phyloP scores from a whole-genome alignment of 768 basidiomycete species.

The Sarcomyxa edulis region DNA sequence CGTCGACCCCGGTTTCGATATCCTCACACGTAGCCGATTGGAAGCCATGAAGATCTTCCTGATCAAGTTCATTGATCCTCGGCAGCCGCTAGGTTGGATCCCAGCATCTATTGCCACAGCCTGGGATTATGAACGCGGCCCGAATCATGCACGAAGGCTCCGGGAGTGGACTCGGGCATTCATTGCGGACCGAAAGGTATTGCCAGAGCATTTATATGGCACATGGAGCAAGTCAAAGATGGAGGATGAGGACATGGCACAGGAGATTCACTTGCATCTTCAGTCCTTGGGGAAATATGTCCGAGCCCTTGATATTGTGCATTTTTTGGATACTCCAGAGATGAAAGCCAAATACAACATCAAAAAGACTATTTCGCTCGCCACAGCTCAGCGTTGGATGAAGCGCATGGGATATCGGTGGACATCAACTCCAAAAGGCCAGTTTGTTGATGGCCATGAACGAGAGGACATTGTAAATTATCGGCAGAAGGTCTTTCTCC shows the following conservation, averaged over 20 bases:
- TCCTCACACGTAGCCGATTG: conserved; percentile 4
- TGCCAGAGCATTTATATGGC: conserved; percentile 16
- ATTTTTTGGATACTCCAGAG: conserved; percentile 12
- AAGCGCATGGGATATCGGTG: conserved; percentile 11
- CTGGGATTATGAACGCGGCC: conserved; percentile 4
- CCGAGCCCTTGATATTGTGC: conserved; percentile 11
- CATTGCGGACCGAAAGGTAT: conserved; percentile 11
- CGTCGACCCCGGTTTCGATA: conserved; percentile 9
- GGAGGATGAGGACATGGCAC: conserved; percentile 18
- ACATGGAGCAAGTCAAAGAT: conserved; percentile 13
- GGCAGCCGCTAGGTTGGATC: conserved; percentile 3
- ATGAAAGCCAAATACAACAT: conserved; percentile 10
- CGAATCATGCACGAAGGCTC: conserved; percentile 8
- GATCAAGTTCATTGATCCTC: conserved; percentile 6
- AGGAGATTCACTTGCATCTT: conserved; percentile 14
- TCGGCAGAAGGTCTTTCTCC: conserved; percentile 18
- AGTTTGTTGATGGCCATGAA: conserved; percentile 30
- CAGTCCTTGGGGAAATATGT: conserved; percentile 14
- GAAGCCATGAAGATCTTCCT: conserved; percentile 8
- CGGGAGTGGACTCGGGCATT: conserved; percentile 15
- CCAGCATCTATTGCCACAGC: conserved; percentile 2
- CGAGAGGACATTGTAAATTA: conserved; percentile 25
- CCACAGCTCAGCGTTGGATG: conserved; percentile 19
- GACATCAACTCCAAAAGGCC: conserved; percentile 13
- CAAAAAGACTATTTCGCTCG: conserved; percentile 6